Percentiles rank a stretch among this genome's conserved stretches.
Evolutionary conservation across 129 eudicot genomes (phyloP).

Genomic region (Glebionis coronaria): DNA sequence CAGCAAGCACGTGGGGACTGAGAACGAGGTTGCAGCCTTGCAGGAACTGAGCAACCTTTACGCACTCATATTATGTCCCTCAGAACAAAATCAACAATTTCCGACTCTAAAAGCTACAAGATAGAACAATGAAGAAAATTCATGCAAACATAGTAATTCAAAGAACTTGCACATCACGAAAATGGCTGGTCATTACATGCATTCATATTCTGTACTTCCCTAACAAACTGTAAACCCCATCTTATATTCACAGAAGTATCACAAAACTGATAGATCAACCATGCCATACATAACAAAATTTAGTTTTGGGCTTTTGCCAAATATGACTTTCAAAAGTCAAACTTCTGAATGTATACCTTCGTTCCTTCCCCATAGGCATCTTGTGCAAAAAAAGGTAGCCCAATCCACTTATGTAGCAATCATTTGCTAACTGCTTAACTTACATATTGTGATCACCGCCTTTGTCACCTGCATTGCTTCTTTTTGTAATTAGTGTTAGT

Average conservation of each 20-base stretch:
- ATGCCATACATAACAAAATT: neutral
- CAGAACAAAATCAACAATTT: too few relatives aligned
- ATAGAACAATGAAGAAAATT: neutral
- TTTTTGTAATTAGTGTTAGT: conserved; percentile 29
- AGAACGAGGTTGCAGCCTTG: too few relatives aligned
- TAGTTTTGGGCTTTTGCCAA: conserved; percentile 9
- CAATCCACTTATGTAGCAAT: conserved; percentile 11
- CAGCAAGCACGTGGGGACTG: too few relatives aligned
- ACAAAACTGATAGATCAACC: conserved; percentile 23
- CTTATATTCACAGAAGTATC: conserved; percentile 23
- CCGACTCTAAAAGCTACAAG: neutral
- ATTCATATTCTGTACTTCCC: conserved; percentile 24
- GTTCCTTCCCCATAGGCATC: conserved; percentile 14
- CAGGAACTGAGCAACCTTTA: neutral
- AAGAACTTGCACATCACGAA: neutral
- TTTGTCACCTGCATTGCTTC: conserved; percentile 52
- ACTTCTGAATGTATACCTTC: conserved; percentile 12
- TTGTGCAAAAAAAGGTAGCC: neutral
- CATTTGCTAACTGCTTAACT: neutral
- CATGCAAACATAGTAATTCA: conserved; percentile 2
- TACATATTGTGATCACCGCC: conserved; percentile 32
- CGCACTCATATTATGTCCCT: neutral
- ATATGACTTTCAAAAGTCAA: conserved; percentile 11
- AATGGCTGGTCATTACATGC: conserved; percentile 9
- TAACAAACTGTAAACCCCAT: conserved; percentile 11